Base-by-base conservation (phyloP, 2,329 filamentous ascomycete species). In the Fusarium coffeatum region DNA sequence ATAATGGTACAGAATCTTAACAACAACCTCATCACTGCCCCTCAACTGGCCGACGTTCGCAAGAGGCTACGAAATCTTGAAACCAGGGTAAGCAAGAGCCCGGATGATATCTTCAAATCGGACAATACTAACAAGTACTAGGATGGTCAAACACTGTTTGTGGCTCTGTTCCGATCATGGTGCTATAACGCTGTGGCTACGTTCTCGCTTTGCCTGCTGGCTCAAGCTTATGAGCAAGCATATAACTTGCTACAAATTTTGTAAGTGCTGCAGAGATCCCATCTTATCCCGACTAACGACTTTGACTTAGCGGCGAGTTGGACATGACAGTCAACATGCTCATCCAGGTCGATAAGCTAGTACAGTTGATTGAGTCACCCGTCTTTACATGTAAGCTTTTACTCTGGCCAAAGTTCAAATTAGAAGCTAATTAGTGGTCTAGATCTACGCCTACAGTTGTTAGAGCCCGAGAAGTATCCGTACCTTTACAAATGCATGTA, bases 1-100 rank as follows among this genome's bases (percentile, higher is more conserved):
- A 98, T 99, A 74, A 99, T 99, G 96, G 94, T 99, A 30, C 96
- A 99, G 79, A 98, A 98, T 76, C 86, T 99, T 55, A 99, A 99
- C 83, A 99, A 99, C 80, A 99, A 99, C 75, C 89, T 99, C 57
- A 98, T 99, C 71, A 99, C 97, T 3, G 96, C 97, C 0, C 96
- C 97, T 1, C 94, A 99, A 80, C 84, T 99, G 30, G 90, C 93
- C 2, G 97, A 98, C 73, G 85, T 99, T 68, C 89, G 96, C 47
- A 98, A 97, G 79, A 86, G 96, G 45, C 83, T 99, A 53, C 88
- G 96, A 34, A 99, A 97, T 74, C 84, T 98, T 3, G 96, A 99
- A 78, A 93, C 91, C 12, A 94, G 90, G 82, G 91, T 92, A 81
- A 51, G 11, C 6, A 25, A 27, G 18, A 16, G 2, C 18, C 10